phyloP scores from a whole-genome alignment of 768 basidiomycete species.

The Pulveroboletus frians region DNA sequence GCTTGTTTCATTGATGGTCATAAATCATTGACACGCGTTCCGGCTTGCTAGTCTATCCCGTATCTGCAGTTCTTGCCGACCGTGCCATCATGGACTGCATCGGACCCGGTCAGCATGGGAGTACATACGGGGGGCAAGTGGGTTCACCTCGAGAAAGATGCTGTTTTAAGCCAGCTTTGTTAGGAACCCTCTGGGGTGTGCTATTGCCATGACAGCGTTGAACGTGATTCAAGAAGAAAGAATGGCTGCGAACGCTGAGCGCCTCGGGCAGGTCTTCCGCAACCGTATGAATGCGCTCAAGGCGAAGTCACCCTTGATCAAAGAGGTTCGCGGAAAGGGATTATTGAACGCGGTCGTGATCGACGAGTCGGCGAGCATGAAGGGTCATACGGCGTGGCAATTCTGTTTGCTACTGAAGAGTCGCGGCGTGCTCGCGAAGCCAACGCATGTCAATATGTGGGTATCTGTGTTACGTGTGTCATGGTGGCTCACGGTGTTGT shows the following conservation, averaged over 20 bases:
- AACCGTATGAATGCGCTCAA: slow-evolving; percentile 46
- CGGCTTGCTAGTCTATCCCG: slow-evolving; percentile 72
- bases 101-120: slow-evolving; percentile 91
- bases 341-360: slow-evolving; percentile 93
- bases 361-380: slow-evolving; percentile 71
- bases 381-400: slow-evolving; percentile 90
- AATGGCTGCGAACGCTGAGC: slow-evolving; percentile 73
- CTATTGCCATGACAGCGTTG: slow-evolving; percentile 91
- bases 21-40: slow-evolving; percentile 5
- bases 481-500: background rate
- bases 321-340: slow-evolving; percentile 79
- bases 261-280: slow-evolving; percentile 81
- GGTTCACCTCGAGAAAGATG: background rate
- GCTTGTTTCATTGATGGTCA: background rate
- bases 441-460: slow-evolving; percentile 91
- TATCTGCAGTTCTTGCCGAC: slow-evolving; percentile 90
- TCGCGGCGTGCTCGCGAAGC: slow-evolving; percentile 90
- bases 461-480: slow-evolving; percentile 26
- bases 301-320: slow-evolving; percentile 60
- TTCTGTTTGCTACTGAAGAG: slow-evolving; percentile 89
- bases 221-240: slow-evolving; percentile 87
- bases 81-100: slow-evolving; percentile 94
- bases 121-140: slow-evolving; percentile 85
- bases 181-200: slow-evolving; percentile 92
- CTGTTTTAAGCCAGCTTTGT: background rate